Evolutionary conservation across 1,284 basidiomycete species (phyloP), one percentile per base, ranked within the genome.

Genomic region (Leucoagaricus sp.): DNA sequence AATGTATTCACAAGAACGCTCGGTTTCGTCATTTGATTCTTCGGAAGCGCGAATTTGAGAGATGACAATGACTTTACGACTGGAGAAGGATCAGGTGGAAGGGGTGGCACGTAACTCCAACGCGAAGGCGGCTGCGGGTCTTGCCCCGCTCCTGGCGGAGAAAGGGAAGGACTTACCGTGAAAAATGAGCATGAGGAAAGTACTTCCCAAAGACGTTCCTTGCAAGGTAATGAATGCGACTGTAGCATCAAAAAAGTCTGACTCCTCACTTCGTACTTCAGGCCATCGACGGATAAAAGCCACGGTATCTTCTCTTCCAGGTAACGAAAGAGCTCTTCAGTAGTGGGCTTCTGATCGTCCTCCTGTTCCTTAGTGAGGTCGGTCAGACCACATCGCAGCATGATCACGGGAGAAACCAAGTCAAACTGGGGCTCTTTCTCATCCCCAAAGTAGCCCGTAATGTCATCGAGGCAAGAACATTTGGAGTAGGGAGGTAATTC

Each of bases 161-260:
- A 45, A 34, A 62, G 49, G 3, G 61, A 50, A 6, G 63, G 50
- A 17, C 41, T 57, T 19, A 65, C 67, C n/a, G 58, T 62, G 66
- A 90, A 90, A 6, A 81, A 60, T 1, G 83, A 73, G 45, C 73
- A 81, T 2, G 74, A 76, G 10, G 77, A 77, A 25, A 91, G 79
- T 3, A 80, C 81, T 33, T 81, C 72, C 85, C 87, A 89, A 23
- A 90, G 68, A 21, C 68, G 66, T 59, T 76, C 74, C 88, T 91
- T 64, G 60, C 10, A 42, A 57, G 34, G 50, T n/a, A 33, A 26
- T 42, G 2, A 46, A 46, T 25, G 40, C n/a, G 23, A 23, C 26
- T 1, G 15, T 7, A 49, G 10, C 42, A 41, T 38, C 4, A 29
- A 40, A 34, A 28, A 4, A 9, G 44, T 51, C 23, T 26, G 40